Conservation (phyloP, 1,284 basidiomycete genomes). For the Papiliotrema fonsecae region DNA sequence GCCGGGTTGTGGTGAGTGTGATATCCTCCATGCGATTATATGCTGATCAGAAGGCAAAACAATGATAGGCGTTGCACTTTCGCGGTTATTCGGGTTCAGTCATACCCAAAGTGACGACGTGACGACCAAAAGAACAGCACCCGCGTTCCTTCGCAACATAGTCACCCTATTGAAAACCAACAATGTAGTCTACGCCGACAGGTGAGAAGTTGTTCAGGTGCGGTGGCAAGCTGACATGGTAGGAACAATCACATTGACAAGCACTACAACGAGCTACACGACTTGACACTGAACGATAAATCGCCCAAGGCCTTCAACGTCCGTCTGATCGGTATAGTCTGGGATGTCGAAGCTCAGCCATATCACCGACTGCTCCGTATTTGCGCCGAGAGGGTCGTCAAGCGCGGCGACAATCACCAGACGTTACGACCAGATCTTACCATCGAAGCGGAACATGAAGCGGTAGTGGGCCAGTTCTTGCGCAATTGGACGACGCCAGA, state of each 20-base stretch:
- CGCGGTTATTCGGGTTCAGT: slow-evolving; percentile 71
- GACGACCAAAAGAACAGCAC: slow-evolving; percentile 68
- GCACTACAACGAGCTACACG: slow-evolving; percentile 69
- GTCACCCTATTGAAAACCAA: slow-evolving; percentile 57
- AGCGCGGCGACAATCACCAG: slow-evolving; percentile 79
- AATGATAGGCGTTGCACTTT: slow-evolving; percentile 70
- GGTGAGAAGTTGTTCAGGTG: slow-evolving; percentile 52
- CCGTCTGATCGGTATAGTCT: slow-evolving; percentile 72
- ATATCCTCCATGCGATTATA: background rate
- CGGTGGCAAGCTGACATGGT: background rate
- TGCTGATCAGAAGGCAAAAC: slow-evolving; percentile 70
- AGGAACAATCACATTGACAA: slow-evolving; percentile 83
- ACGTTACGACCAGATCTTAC: slow-evolving; percentile 60
- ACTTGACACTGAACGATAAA: slow-evolving; percentile 21
- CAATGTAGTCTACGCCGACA: slow-evolving; percentile 83
- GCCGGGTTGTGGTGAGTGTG: slow-evolving; percentile 76
- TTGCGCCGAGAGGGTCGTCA: slow-evolving; percentile 66
- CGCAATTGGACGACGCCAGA: slow-evolving; percentile 61
- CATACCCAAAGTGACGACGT: slow-evolving; percentile 94
- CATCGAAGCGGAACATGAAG: slow-evolving; percentile 62
- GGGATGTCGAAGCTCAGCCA: slow-evolving; percentile 59
- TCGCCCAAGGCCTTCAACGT: slow-evolving; percentile 45
- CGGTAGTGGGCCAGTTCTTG: slow-evolving; percentile 76
- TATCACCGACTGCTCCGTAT: slow-evolving; percentile 61
- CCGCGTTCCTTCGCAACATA: slow-evolving; percentile 74